These are phyloP conservation scores for Calonectria pseudoturangicola DNA, from an alignment of 2,329 filamentous ascomycete genomes.

Conservation along the genomic window DNA sequence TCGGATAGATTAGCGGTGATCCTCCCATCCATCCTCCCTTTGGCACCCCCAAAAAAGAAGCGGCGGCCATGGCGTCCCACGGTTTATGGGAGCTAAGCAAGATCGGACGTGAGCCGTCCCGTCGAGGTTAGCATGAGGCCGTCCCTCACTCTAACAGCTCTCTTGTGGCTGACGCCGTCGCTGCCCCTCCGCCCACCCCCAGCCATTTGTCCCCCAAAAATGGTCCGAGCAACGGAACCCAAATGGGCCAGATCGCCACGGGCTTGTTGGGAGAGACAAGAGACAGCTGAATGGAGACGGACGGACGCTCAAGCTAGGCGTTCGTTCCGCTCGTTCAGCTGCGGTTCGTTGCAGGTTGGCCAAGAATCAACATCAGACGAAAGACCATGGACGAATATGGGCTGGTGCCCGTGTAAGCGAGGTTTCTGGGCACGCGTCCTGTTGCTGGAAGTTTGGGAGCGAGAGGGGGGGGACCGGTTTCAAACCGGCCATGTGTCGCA, in stretches of 20 bases:
- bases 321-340: conserved; percentile 42
- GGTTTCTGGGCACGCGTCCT: background rate
- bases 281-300: conserved; percentile 19
- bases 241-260: conserved; percentile 5
- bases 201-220: background rate
- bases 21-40: conserved; percentile 10
- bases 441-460: conserved; percentile 2
- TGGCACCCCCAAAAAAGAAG: conserved; percentile 20
- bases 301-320: conserved; percentile 43
- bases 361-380: conserved; percentile 33
- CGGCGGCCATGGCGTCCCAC: conserved; percentile 29
- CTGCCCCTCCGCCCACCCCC: conserved; percentile 3
- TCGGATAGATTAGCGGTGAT: conserved; percentile 32
- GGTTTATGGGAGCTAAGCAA: conserved; percentile 37
- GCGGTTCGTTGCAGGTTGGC: conserved; percentile 15
- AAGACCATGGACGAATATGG: conserved; percentile 29
- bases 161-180: conserved; percentile 8
- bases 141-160: conserved; percentile 1
- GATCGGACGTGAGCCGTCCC: conserved; percentile 42
- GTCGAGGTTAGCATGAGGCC: conserved; percentile 19
- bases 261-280: conserved; percentile 21
- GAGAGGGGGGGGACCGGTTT: conserved; percentile 18
- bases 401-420: conserved; percentile 27
- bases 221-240: conserved; percentile 12
- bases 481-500: conserved; percentile 32